Percentiles rank a stretch among this genome's conserved stretches.
These are phyloP conservation scores for Arabis hirsuta DNA, from an alignment of 345 rosid species.

Conservation along the genomic window DNA sequence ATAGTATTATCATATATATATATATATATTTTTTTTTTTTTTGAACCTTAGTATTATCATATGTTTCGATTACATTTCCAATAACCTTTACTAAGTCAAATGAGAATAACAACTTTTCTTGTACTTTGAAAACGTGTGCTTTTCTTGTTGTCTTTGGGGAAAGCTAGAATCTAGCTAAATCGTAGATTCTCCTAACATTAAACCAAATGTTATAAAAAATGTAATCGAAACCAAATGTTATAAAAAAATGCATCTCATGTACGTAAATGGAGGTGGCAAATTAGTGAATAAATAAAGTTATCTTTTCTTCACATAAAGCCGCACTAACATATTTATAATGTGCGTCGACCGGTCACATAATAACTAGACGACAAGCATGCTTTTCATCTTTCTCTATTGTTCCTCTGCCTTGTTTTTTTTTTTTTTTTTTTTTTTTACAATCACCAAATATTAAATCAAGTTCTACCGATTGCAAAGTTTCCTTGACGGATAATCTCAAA, in stretches of 20 bases:
- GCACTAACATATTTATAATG: conserved; percentile 21
- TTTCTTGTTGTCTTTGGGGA: not conserved
- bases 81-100: not conserved
- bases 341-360: conserved; percentile 34
- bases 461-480: too few species aligned
- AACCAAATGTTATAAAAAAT: conserved; percentile 6
- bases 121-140: conserved; percentile 14
- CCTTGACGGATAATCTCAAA: too few species aligned
- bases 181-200: conserved; percentile 16
- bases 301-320: conserved; percentile 14
- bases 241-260: conserved; percentile 3
- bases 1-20: too few species aligned
- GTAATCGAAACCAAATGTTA: conserved; percentile 4
- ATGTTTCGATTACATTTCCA: too few species aligned
- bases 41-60: too few species aligned
- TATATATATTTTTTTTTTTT: too few species aligned
- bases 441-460: too few species aligned
- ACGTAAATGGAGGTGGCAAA: conserved; percentile 34
- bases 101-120: not conserved
- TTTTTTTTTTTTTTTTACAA: too few species aligned
- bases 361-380: conserved; percentile 30
- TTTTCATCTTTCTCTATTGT: conserved; percentile 33
- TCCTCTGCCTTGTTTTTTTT: conserved; percentile 10
- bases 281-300: conserved; percentile 18
- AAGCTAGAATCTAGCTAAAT: conserved; percentile 20